Base-by-base conservation (phyloP, 306 rosid species). In the Oxytropis ochrocephala region DNA sequence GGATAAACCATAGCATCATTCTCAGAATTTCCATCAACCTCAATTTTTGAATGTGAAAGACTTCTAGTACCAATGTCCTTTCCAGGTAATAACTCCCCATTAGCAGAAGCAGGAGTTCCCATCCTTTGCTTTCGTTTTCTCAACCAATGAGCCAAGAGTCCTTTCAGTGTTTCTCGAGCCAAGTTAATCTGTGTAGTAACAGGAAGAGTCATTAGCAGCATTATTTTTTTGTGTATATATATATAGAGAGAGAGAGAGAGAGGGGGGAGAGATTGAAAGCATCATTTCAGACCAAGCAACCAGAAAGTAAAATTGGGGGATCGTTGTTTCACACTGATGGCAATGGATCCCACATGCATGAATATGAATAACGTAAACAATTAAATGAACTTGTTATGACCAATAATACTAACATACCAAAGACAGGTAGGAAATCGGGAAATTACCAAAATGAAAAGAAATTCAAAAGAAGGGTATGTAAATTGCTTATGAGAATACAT, bases 131-230 rank as follows among this genome's bases (percentile, higher is more conserved):
- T 95, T 78, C 87, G 91, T 83, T 82, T 86, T 12, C 73, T 78
- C 85, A 95, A 80, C 97, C 99, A 95, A 80, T 87, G 92, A 79
- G 80, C 92, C 86, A 95, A 71, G 54, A 95, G 95, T 68, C 99
- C 99, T 81, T 95, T 95, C 67, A 95, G 97, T 68, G 97, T 95
- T 84, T 95, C 99, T 52, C 89, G 88, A 17, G 93, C 97, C 66
- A 95, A 88, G 87, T 91, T 91, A 65, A 95, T 86, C 99, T 95
- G 86, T 64, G 83, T 43, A 75, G 47, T 55, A 36, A 66, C 46
- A 59, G 13, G 65, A 70, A 71, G 11, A 58, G 49, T 52, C 50
- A 46, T 44, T 32, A 58, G 53, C 39, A 51, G 17, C 67, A 59
- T 57, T 6, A 5, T 7, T 5, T 6, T 5, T 10, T 7, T 38